A percentile compares a stretch with the other conserved stretches of the same genome.
These are phyloP conservation scores for Cerrena zonata DNA, from an alignment of 1,284 basidiomycete genomes.

Conservation along the genomic window DNA sequence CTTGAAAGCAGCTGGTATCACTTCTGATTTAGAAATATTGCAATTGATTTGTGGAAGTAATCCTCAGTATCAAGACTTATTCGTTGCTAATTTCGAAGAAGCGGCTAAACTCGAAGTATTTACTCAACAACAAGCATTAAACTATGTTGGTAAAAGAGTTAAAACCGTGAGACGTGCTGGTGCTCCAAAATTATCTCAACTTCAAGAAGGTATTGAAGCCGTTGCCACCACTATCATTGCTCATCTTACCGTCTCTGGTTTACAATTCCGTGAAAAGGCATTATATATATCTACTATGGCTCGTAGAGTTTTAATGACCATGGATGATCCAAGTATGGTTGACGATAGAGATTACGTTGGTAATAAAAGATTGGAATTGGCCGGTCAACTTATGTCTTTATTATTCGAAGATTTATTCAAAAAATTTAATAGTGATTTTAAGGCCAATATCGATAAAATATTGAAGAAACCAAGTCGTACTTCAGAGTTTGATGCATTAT, in stretches of 20 bases:
- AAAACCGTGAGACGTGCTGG: conserved; percentile 80
- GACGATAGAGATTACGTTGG: conserved; percentile 99
- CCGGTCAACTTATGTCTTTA: conserved; percentile 91
- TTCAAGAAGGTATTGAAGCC: conserved; percentile 94
- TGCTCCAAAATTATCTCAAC: conserved; percentile 77
- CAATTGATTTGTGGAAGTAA: conserved; percentile 90
- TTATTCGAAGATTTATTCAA: conserved; percentile 99
- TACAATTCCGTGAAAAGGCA: conserved; percentile 92
- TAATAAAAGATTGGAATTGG: conserved; percentile 98
- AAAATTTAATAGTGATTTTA: conserved; percentile 95
- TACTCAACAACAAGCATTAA: conserved; percentile 90
- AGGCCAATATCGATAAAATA: conserved; percentile 95
- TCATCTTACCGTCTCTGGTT: conserved; percentile 86
- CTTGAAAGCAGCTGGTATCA: conserved; percentile 92
- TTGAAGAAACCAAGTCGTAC: conserved; percentile 95
- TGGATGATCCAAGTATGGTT: conserved; percentile 94
- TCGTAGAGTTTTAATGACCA: conserved; percentile 89
- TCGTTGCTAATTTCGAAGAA: conserved; percentile 92
- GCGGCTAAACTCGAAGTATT: conserved; percentile 84
- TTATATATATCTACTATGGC: conserved; percentile 99
- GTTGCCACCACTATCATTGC: conserved; percentile 95
- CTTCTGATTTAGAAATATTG: conserved; percentile 97
- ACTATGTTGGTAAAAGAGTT: conserved; percentile 90
- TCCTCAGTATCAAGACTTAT: conserved; percentile 83
- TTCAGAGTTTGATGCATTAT: conserved; percentile 91